These are phyloP conservation scores for Colletotrichum tanaceti DNA, from an alignment of 2,329 filamentous ascomycete genomes.

Conservation along the genomic window DNA sequence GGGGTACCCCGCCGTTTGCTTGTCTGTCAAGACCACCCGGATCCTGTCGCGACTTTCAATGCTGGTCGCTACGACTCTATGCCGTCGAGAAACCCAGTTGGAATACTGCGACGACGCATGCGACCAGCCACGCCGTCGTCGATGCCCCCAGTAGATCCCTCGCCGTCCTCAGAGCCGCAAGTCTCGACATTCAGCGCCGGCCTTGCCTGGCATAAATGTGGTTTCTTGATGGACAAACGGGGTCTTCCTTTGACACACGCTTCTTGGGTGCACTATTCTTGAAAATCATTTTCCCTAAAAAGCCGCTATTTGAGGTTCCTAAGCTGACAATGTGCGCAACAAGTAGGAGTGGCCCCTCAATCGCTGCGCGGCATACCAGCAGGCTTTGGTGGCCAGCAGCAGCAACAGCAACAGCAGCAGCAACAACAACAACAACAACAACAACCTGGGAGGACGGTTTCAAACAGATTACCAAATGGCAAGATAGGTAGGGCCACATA, in stretches of 20 bases:
- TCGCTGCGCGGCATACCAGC: conserved; percentile 71
- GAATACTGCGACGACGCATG: conserved; percentile 3
- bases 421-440: conserved; percentile 55
- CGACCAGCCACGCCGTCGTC: conserved; percentile 17
- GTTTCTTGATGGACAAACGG: conserved; percentile 4
- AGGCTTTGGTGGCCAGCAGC: conserved; percentile 70
- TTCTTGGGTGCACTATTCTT: background rate
- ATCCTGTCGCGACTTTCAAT: conserved; percentile 22
- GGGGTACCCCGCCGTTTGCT: conserved; percentile 37
- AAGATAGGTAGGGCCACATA: conserved; percentile 66
- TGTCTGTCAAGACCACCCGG: conserved; percentile 30
- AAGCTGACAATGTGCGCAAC: conserved; percentile 49
- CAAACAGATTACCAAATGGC: conserved; percentile 72
- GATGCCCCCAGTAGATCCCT: conserved; percentile 21
- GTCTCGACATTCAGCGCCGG: conserved; percentile 5
- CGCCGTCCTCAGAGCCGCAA: conserved; percentile 12
- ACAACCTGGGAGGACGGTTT: conserved; percentile 64
- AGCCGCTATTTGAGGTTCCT: conserved; percentile 14
- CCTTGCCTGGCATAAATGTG: background rate
- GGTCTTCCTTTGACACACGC: background rate
- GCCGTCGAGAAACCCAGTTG: background rate
- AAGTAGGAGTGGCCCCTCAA: conserved; percentile 69
- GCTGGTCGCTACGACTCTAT: background rate
- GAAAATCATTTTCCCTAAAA: background rate
- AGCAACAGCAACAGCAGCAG: conserved; percentile 67